Evolutionary conservation across 169 alveolate genomes (phyloP).

Genomic region (Plasmodium gaboni): DNA sequence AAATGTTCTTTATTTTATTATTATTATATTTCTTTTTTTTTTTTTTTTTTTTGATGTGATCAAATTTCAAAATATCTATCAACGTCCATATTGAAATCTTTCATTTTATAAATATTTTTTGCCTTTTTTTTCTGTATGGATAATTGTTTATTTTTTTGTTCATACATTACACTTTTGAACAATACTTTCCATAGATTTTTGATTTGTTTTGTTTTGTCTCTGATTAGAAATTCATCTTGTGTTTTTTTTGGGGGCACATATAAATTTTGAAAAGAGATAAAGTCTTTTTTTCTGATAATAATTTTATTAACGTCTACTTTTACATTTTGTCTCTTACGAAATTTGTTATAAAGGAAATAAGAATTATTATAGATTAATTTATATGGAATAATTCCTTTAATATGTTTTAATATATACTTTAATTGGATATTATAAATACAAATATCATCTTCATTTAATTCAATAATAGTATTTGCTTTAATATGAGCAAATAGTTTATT

Average conservation of each 20-base stretch:
- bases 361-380: slow-evolving; percentile 60
- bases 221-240: slow-evolving; percentile 48
- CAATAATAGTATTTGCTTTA: slow-evolving; percentile 46
- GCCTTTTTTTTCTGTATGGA: slow-evolving; percentile 8
- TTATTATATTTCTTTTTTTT: neutral
- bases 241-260: slow-evolving; percentile 51
- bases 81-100: slow-evolving; percentile 29
- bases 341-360: slow-evolving; percentile 32
- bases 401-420: slow-evolving; percentile 22
- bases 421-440: slow-evolving; percentile 49
- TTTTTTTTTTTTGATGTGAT: neutral
- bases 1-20: neutral
- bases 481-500: slow-evolving; percentile 51
- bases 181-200: slow-evolving; percentile 72
- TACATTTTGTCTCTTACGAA: slow-evolving; percentile 32
- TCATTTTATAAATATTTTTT: slow-evolving; percentile 35
- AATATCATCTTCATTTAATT: slow-evolving; percentile 39
- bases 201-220: slow-evolving; percentile 54
- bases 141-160: slow-evolving; percentile 25
- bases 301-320: slow-evolving; percentile 35
- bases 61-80: slow-evolving; percentile 33
- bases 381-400: slow-evolving; percentile 44
- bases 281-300: slow-evolving; percentile 42
- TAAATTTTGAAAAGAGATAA: slow-evolving; percentile 25
- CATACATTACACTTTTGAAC: slow-evolving; percentile 59